Evolutionary conservation across 1,284 basidiomycete species (phyloP), one percentile per base, ranked within the genome.

Genomic region (Hemileia vastatrix): DNA sequence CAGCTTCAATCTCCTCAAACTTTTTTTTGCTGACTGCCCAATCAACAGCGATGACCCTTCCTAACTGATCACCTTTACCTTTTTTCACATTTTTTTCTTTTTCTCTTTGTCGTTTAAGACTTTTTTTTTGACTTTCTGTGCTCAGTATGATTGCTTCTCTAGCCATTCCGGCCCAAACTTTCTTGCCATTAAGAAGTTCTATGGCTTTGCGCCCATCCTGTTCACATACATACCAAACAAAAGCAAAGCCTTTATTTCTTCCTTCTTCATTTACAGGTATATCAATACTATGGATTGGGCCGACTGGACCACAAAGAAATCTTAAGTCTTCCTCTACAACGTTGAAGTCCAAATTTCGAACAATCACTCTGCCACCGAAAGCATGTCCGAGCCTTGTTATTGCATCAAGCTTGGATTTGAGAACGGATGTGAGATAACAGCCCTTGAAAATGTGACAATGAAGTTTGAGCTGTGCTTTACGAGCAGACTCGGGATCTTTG

Each of bases 391-490:
- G 64, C 77, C 76, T 75, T 79, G 69, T 61, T 72, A 50, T 70
- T 71, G 74, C 71, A 54, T 92, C 86, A 3, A 90, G 78, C 1
- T 89, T 84, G 74, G 92, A 92, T 80, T 96, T 96, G 66, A 96
- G 81, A 4, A 87, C 85, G n/a, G 86, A 89, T 4, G 87, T 90
- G 24, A 97, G 83, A 13, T 92, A 79, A 2, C 82, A 80, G 47
- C 91, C 91, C 76, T 96, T 95, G 82, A 87, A 96, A 45, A 92
- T 85, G 74, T 95, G 91, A 0, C 90, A 90, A 73, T 98, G 90
- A 0, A 98, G 83, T 77, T 90, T 92, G 63, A 78, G 79, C 31
- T 90, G 82, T 1, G 87, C 87, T 19, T 85, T 83, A 54, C 83
- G 80, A 0, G 92, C 90, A 59, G 83, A 79, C 3, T 80, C 80